Evolutionary conservation across 1,284 basidiomycete species (phyloP).

Genomic region (Meira miltonrushii): DNA sequence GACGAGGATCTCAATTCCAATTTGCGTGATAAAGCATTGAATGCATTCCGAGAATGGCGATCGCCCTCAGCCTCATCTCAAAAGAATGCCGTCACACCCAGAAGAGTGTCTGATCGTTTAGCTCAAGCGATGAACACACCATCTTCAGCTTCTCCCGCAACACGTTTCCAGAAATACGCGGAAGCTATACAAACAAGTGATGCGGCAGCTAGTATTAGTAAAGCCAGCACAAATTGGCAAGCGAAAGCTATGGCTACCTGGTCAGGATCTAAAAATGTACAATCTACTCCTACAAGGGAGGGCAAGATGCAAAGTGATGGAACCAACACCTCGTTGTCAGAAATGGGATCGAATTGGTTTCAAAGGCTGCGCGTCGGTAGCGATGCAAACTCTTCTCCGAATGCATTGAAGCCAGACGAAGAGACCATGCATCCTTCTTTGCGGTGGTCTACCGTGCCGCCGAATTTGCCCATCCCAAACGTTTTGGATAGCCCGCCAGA

Average conservation of each 20-base stretch:
- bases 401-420: not conserved
- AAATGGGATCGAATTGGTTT: not conserved
- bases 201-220: slow-evolving; percentile 44
- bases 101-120: not conserved
- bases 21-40: slow-evolving; percentile 6
- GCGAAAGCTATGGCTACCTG: slow-evolving; percentile 43
- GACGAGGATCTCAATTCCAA: slow-evolving; percentile 17
- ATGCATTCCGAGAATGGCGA: slow-evolving; percentile 10
- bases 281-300: not conserved
- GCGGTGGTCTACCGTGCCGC: slow-evolving; percentile 37
- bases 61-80: not conserved
- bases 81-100: not conserved
- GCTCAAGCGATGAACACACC: slow-evolving; percentile 7
- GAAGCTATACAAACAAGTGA: slow-evolving; percentile 47
- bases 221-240: slow-evolving; percentile 44
- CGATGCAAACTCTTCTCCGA: slow-evolving; percentile 18
- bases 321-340: not conserved
- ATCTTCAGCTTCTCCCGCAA: slow-evolving; percentile 8
- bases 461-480: slow-evolving; percentile 39
- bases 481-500: slow-evolving; percentile 34
- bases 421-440: slow-evolving; percentile 16
- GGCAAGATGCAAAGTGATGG: slow-evolving; percentile 18
- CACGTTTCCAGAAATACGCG: slow-evolving; percentile 3
- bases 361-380: not conserved
- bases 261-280: slow-evolving; percentile 2